Evolutionary conservation across 345 rosid species (phyloP).

Genomic region (Eucalyptus sideroxylon): DNA sequence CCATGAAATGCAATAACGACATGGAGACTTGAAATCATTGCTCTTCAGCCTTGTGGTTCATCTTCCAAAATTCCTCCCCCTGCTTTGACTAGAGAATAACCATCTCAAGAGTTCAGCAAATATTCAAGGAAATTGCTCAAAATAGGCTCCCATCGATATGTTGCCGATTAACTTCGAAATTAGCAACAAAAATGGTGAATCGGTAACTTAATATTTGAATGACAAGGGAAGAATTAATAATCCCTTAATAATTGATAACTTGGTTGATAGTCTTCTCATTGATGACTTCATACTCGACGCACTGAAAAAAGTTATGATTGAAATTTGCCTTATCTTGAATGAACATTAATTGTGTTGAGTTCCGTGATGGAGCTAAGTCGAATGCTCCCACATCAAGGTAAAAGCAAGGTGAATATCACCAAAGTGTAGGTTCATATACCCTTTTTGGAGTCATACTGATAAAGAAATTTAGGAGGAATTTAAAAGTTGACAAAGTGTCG

Average conservation of each 20-base stretch:
- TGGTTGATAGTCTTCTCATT: neutral
- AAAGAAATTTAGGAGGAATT: neutral
- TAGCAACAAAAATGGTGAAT: neutral
- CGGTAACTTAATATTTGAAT: neutral
- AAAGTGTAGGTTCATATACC: neutral
- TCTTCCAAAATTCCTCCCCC: neutral
- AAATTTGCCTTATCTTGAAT: neutral
- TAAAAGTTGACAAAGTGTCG: neutral
- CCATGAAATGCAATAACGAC: neutral
- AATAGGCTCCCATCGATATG: neutral
- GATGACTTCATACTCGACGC: neutral
- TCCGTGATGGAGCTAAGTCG: neutral
- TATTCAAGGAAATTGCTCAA: neutral
- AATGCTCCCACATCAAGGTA: neutral
- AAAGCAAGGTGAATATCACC: neutral
- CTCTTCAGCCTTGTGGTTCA: neutral
- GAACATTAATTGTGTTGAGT: neutral
- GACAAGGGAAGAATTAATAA: neutral
- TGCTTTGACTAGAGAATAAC: neutral
- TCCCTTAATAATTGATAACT: neutral
- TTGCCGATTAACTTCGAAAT: neutral
- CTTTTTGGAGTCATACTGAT: no score
- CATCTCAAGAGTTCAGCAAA: neutral
- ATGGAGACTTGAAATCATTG: neutral
- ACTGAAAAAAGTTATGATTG: neutral